Evolutionary conservation across 495 filamentous ascomycete species (phyloP).

Genomic region (Clohesyomyces aquaticus): DNA sequence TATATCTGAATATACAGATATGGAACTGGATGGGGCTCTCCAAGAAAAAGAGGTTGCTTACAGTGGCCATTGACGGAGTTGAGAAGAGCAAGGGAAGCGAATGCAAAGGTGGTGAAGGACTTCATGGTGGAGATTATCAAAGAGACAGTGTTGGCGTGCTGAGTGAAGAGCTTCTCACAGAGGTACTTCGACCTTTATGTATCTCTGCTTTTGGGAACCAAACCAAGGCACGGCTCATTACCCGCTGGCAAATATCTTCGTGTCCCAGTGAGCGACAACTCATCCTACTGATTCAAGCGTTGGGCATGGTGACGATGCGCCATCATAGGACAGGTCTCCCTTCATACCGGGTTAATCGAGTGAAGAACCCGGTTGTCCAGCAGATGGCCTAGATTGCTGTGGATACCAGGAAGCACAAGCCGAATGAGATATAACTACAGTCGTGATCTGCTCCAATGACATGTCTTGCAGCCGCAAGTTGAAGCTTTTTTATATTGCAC

Average conservation of each 20-base stretch:
- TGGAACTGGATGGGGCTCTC: too few species aligned
- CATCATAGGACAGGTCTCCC: neutral
- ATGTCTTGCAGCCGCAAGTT: neutral
- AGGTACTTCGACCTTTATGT: neutral
- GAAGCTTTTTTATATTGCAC: constrained; percentile 18
- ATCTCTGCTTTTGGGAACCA: too few species aligned
- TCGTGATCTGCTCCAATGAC: constrained; percentile 28
- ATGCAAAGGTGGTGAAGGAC: constrained; percentile 28
- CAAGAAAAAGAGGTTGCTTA: constrained; percentile 17
- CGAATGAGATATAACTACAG: neutral
- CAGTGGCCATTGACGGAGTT: constrained; percentile 34
- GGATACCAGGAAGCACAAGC: neutral
- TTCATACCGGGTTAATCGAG: constrained; percentile 14
- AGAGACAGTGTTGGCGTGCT: neutral
- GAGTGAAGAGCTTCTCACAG: neutral
- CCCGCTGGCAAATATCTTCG: too few species aligned
- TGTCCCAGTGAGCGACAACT: too few species aligned
- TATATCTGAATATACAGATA: too few species aligned
- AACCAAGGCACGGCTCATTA: too few species aligned
- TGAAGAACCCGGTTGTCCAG: constrained; percentile 19
- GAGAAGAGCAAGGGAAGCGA: constrained; percentile 16
- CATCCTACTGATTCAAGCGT: too few species aligned
- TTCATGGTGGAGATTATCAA: constrained; percentile 28
- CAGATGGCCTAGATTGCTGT: constrained; percentile 25
- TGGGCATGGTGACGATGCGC: neutral